Evolutionary conservation across 2,329 filamentous ascomycete genomes (phyloP).

Genomic region (Microcyclospora pomicola): DNA sequence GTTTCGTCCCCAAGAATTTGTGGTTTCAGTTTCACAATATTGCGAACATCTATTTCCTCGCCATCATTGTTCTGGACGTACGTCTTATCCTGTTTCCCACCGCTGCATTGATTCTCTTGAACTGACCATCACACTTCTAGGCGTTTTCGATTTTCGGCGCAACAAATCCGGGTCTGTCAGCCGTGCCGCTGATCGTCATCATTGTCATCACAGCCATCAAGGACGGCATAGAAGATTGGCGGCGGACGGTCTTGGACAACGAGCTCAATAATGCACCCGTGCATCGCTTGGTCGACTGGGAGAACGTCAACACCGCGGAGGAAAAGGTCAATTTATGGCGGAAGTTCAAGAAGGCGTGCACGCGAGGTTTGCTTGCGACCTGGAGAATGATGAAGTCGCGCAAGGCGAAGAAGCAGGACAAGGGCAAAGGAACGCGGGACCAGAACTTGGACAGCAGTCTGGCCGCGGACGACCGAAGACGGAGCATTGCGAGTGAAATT

Average conservation of each 20-base stretch:
- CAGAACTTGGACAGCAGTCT: conserved; percentile 35
- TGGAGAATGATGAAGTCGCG: conserved; percentile 30
- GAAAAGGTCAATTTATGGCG: conserved; percentile 81
- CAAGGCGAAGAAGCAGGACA: conserved; percentile 31
- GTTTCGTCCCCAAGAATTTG: conserved; percentile 90
- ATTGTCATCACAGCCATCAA: conserved; percentile 79
- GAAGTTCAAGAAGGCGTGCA: conserved; percentile 75
- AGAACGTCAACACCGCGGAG: conserved; percentile 83
- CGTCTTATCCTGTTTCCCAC: conserved; percentile 32
- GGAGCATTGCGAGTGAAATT: conserved; percentile 34
- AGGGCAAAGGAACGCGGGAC: conserved; percentile 38
- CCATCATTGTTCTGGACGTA: conserved; percentile 88
- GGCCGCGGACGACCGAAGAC: conserved; percentile 33
- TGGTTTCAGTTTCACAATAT: conserved; percentile 98
- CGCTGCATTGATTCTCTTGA: not conserved
- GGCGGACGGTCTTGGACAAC: conserved; percentile 78
- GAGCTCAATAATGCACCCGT: conserved; percentile 94
- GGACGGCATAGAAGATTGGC: conserved; percentile 90
- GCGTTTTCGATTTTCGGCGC: conserved; percentile 94
- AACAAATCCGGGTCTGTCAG: conserved; percentile 74
- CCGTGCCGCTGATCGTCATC: conserved; percentile 88
- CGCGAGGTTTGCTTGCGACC: conserved; percentile 44
- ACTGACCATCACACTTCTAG: conserved; percentile 34
- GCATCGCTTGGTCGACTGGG: conserved; percentile 74
- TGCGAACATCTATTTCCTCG: conserved; percentile 96